Evolutionary conservation across 2,329 filamentous ascomycete genomes (phyloP), one percentile per base, ranked within the genome.

Genomic region (Sporothrix globosa): DNA sequence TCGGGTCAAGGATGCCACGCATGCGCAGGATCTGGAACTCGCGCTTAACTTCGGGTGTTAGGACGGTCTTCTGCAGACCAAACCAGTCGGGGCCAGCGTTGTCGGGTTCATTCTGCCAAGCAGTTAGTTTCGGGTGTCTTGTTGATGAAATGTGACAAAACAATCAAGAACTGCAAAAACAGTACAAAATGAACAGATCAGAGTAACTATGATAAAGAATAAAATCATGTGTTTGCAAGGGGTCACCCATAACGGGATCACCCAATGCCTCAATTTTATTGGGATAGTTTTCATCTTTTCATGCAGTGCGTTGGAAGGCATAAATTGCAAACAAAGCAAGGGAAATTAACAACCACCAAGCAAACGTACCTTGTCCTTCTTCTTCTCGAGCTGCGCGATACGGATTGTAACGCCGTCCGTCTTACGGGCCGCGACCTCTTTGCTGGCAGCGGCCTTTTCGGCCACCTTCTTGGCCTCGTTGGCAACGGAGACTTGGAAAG

Each of bases 1-100:
- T 95, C 0, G 93, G 90, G 74, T 98, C 95, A 27, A 98, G 85
- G 24, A 97, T 90, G 70, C 90, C 90, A 79, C 96, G 89, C 91
- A 97, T 95, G 74, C 92, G 90, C 71, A 99, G 83, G 13, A 98
- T 84, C 80, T 97, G 93, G 67, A 97, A 84, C 78, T 99, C 95
- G 75, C 93, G 87, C 81, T 94, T 97, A 34, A 71, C 71, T 39
- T 96, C 90, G 10, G 93, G 88, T 0, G 93, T 97, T 67, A 97
- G 81, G 67, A 92, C 85, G 34, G 95, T 97, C 76, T 90, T 90
- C 6, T 94, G 94, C 69, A 99, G 84, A 76, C 96, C 87, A 82
- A 91, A 98, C 95, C 95, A 98, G 71, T 91, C 84, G 19, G 89
- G 81, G 58, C 95, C 96, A 67, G 94, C 91, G 72, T 90, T 91